Conservation (phyloP, 257 asterid species). For the Fraxinus quadrangulata region DNA sequence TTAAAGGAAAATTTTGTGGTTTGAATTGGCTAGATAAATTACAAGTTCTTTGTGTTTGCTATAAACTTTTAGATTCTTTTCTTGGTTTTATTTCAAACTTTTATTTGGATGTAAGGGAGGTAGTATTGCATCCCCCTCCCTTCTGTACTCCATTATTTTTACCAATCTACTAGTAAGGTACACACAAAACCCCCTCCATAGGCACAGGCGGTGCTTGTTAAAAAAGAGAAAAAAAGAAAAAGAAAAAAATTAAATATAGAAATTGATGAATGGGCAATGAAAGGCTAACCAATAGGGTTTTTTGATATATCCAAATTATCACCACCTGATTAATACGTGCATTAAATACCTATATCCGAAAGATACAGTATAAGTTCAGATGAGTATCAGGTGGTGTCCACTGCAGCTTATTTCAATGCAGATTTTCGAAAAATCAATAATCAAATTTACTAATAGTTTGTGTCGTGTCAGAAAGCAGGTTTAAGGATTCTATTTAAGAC, state of each 20-base stretch:
- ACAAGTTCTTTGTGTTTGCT: background rate
- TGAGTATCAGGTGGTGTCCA: background rate
- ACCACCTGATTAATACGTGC: background rate
- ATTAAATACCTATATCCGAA: background rate
- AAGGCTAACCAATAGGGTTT: no score
- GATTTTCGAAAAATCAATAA: background rate
- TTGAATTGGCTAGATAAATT: background rate
- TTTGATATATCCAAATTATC: background rate
- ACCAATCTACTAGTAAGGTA: background rate
- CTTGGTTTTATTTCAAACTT: background rate
- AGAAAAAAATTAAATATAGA: no score
- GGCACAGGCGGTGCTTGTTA: background rate
- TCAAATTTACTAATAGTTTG: background rate
- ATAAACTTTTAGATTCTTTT: background rate
- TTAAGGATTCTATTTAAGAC: no score
- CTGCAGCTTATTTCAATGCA: background rate
- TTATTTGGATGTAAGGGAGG: background rate
- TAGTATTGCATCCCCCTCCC: background rate
- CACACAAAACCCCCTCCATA: background rate
- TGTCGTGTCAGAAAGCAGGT: background rate
- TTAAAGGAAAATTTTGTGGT: background rate
- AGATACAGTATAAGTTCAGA: background rate
- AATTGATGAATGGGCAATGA: no score
- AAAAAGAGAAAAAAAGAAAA: no score
- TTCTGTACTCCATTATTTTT: background rate